These are phyloP conservation scores for Cercophora samala DNA, from an alignment of 495 filamentous ascomycete genomes.

Conservation along the genomic window DNA sequence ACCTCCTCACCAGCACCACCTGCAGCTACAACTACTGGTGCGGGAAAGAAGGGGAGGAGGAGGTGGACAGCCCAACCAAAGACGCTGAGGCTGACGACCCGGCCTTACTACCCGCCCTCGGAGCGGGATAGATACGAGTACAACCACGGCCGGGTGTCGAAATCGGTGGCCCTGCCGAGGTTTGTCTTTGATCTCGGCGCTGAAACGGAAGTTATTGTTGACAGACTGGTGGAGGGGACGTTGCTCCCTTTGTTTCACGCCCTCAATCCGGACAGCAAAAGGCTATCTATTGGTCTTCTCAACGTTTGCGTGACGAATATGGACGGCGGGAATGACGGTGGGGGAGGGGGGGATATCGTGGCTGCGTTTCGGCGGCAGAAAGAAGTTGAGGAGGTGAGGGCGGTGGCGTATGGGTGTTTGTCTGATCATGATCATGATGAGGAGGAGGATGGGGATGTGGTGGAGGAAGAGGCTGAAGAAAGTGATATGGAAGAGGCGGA, in stretches of 20 bases:
- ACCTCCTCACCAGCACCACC: not conserved
- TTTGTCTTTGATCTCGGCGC: conserved; percentile 66
- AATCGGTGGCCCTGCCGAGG: conserved; percentile 62
- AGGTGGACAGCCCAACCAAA: conserved; percentile 45
- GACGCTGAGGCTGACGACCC: conserved; percentile 75
- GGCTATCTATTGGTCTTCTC: conserved; percentile 76
- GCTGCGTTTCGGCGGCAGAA: not conserved
- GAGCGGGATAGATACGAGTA: conserved; percentile 22
- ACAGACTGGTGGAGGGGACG: conserved; percentile 64
- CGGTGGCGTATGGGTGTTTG: not conserved
- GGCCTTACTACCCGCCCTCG: conserved; percentile 49
- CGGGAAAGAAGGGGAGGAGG: not conserved
- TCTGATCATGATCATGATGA: not conserved
- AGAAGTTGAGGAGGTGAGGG: not conserved
- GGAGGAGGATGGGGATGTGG: not conserved
- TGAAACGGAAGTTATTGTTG: conserved; percentile 54
- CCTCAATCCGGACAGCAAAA: conserved; percentile 26
- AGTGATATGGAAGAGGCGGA: not conserved
- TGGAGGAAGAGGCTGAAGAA: not conserved
- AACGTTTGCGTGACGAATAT: conserved; percentile 90
- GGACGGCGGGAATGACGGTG: conserved; percentile 49
- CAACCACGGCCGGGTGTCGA: conserved; percentile 60
- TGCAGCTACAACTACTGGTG: not conserved
- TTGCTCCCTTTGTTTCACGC: conserved; percentile 60
- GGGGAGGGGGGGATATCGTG: conserved; percentile 33